Conservation (phyloP, 1,284 basidiomycete genomes). For the Boletus mariae region DNA sequence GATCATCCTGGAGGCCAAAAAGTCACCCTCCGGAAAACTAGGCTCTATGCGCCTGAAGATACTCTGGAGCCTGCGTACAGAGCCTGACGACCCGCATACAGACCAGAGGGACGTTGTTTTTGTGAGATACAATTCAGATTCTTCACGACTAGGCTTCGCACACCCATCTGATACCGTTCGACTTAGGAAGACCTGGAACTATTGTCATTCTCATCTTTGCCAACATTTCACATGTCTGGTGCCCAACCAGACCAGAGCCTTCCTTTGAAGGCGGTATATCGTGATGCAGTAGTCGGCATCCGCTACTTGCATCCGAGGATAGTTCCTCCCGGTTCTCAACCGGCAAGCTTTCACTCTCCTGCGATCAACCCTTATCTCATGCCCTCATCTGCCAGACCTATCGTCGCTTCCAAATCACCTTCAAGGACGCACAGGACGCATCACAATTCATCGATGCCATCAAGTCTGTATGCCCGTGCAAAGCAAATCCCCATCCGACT, state of each 20-base stretch:
- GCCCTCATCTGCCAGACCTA: slow-evolving; percentile 43
- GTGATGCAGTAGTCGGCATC: slow-evolving; percentile 66
- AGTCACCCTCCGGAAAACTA: slow-evolving; percentile 43
- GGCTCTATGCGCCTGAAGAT: slow-evolving; percentile 62
- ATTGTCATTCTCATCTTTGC: slow-evolving; percentile 54
- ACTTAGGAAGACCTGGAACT: slow-evolving; percentile 71
- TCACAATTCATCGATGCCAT: slow-evolving; percentile 59
- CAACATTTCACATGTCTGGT: slow-evolving; percentile 27
- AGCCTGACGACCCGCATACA: slow-evolving; percentile 33
- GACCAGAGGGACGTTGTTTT: slow-evolving; percentile 57
- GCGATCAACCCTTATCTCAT: slow-evolving; percentile 6
- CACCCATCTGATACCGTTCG: slow-evolving; percentile 1
- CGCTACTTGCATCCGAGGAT: slow-evolving; percentile 58
- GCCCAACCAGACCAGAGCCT: slow-evolving; percentile 42
- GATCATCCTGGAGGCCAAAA: slow-evolving; percentile 60
- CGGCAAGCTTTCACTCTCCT: slow-evolving; percentile 34
- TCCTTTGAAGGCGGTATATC: slow-evolving; percentile 73
- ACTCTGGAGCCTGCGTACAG: slow-evolving; percentile 54
- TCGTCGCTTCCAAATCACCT: slow-evolving; percentile 72
- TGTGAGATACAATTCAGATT: slow-evolving; percentile 42
- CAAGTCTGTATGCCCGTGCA: slow-evolving; percentile 68
- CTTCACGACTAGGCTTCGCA: not conserved
- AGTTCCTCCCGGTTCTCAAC: slow-evolving; percentile 34
- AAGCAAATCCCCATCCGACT: slow-evolving; percentile 39
- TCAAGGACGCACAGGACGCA: slow-evolving; percentile 46